Percentiles rank a stretch among this genome's conserved stretches.
phyloP scores from a whole-genome alignment of 2,329 filamentous ascomycete species.

The Grosmannia huntii region DNA sequence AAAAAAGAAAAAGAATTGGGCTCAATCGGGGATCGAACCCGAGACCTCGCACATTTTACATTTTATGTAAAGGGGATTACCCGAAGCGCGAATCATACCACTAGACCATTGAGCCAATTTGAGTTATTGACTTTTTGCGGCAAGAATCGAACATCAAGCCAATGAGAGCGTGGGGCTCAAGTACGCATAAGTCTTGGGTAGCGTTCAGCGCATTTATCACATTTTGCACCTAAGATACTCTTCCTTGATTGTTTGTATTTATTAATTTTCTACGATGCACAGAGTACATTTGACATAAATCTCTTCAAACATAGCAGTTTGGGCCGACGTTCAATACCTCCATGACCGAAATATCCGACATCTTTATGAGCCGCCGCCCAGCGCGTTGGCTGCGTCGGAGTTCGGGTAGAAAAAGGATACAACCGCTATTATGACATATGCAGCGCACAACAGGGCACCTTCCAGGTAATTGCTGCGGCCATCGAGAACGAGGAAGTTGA shows the following conservation, averaged over 20 bases:
- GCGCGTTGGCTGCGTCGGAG: slow-evolving; percentile 11
- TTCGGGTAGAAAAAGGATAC: slow-evolving; percentile 16
- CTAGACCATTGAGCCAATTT: slow-evolving; percentile 12
- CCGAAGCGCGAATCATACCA: slow-evolving; percentile 15
- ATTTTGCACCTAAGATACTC: no score
- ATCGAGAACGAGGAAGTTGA: slow-evolving; percentile 64
- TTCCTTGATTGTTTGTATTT: no score
- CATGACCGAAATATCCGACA: slow-evolving; percentile 1
- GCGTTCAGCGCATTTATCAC: neutral
- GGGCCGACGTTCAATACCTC: neutral
- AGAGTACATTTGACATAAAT: no score
- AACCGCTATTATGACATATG: slow-evolving; percentile 19
- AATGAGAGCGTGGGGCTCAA: neutral
- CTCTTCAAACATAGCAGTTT: no score
- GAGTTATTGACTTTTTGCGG: neutral
- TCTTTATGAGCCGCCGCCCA: slow-evolving; percentile 10
- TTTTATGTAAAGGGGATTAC: slow-evolving; percentile 10
- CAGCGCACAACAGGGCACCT: slow-evolving; percentile 17
- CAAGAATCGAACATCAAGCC: neutral
- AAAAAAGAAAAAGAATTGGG: slow-evolving; percentile 5
- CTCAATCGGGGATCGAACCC: slow-evolving; percentile 14
- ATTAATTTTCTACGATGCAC: no score
- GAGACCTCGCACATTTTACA: slow-evolving; percentile 14
- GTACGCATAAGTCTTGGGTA: no score
- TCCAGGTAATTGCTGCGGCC: slow-evolving; percentile 55